Conservation (phyloP, 1,284 basidiomycete genomes). For the Trichosporon sp. region DNA sequence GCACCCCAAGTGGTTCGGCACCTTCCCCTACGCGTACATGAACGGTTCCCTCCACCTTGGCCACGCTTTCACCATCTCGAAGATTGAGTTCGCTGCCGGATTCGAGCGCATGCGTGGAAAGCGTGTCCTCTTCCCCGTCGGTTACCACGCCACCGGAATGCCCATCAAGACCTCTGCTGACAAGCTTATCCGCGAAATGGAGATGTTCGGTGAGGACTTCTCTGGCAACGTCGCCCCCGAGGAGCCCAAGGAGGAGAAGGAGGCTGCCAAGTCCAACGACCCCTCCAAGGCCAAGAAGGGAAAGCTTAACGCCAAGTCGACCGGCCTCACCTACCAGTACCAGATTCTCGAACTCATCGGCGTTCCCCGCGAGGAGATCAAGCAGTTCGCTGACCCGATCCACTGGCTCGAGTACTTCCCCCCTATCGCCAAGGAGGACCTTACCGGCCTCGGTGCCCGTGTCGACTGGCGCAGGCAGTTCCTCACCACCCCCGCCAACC, state of each 20-base stretch:
- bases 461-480: conserved; percentile 98
- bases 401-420: conserved; percentile 96
- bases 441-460: conserved; percentile 83
- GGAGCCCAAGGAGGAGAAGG: conserved; percentile 43
- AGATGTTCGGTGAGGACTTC: conserved; percentile 91
- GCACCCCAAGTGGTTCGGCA: conserved; percentile 96
- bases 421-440: conserved; percentile 89
- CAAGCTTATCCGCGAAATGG: conserved; percentile 97
- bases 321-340: conserved; percentile 95
- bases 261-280: conserved; percentile 50
- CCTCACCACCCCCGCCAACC: conserved; percentile 89
- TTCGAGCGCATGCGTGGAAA: conserved; percentile 96
- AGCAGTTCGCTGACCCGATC: conserved; percentile 90
- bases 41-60: conserved; percentile 97
- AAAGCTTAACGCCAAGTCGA: conserved; percentile 89
- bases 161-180: conserved; percentile 97
- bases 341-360: conserved; percentile 97
- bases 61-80: conserved; percentile 97
- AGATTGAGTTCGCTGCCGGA: conserved; percentile 95
- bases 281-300: conserved; percentile 88
- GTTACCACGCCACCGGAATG: conserved; percentile 96
- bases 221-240: conserved; percentile 58
- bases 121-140: conserved; percentile 91
- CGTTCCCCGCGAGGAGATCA: conserved; percentile 85
- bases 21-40: conserved; percentile 96